Evolutionary conservation across 2,329 filamentous ascomycete species (phyloP).

Genomic region (Curvularia spicifera): DNA sequence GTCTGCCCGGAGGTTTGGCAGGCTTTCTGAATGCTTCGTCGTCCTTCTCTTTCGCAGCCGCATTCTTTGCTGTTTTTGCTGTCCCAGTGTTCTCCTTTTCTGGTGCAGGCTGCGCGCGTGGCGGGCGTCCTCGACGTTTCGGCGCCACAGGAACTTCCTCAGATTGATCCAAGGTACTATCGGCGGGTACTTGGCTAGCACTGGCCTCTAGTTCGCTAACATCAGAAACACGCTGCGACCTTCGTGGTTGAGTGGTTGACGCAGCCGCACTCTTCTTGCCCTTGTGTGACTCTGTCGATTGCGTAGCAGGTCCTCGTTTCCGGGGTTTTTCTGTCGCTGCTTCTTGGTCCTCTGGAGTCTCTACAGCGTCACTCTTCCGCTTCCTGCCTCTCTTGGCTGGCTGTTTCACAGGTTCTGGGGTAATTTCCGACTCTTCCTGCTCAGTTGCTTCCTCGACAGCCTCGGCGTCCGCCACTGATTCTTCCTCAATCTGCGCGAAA

Average conservation of each 20-base stretch:
- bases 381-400: conserved; percentile 38
- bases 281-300: conserved; percentile 22
- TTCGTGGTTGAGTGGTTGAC: conserved; percentile 25
- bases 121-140: conserved; percentile 38
- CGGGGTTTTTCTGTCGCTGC: conserved; percentile 22
- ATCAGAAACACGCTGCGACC: conserved; percentile 40
- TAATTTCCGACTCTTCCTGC: conserved; percentile 40
- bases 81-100: conserved; percentile 20
- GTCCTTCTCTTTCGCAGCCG: conserved; percentile 19
- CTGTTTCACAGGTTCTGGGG: conserved; percentile 33
- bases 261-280: conserved; percentile 28
- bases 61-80: conserved; percentile 17
- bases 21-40: conserved; percentile 38
- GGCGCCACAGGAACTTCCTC: conserved; percentile 27
- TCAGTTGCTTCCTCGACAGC: conserved; percentile 27
- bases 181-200: conserved; percentile 31
- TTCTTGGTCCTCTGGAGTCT: conserved; percentile 26
- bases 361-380: conserved; percentile 37
- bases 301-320: conserved; percentile 26
- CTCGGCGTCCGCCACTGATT: conserved; percentile 30
- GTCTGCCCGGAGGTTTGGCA: conserved; percentile 29
- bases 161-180: conserved; percentile 27
- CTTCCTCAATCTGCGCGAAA: conserved; percentile 38
- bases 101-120: conserved; percentile 26
- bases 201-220: conserved; percentile 38